A percentile compares a stretch with the other conserved stretches of the same genome.
These are phyloP conservation scores for Phytophthora pisi DNA, from an alignment of 352 stramenopile genomes.

Conservation along the genomic window DNA sequence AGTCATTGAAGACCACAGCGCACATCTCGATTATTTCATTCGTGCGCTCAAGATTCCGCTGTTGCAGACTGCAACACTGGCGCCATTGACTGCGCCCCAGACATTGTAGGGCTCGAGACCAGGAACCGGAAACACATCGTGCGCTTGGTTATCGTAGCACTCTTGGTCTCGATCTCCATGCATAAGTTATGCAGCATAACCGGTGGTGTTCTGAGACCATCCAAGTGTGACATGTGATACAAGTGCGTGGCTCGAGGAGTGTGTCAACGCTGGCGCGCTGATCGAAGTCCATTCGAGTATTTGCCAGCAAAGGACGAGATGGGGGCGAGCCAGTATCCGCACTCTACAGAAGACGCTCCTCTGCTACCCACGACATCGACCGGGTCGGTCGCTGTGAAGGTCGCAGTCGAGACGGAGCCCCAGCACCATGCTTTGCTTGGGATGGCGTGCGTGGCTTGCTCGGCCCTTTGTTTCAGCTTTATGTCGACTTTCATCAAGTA, in stretches of 20 bases:
- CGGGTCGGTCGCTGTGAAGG: neutral
- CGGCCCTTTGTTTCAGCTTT: constrained; percentile 71
- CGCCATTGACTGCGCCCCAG: neutral
- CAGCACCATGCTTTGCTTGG: constrained; percentile 56
- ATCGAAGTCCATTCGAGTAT: constrained; percentile 12
- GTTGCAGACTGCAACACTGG: neutral
- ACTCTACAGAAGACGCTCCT: constrained; percentile 19
- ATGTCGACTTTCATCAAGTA: constrained; percentile 81
- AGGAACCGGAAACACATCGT: neutral
- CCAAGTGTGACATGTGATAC: constrained; percentile 5
- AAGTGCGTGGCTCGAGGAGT: constrained; percentile 21
- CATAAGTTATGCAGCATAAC: too few species aligned
- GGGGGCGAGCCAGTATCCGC: neutral
- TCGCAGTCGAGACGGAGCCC: constrained; percentile 1
- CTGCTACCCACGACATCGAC: constrained; percentile 1
- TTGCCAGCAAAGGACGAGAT: constrained; percentile 5
- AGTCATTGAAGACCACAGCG: neutral
- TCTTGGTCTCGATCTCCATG: neutral
- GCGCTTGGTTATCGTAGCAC: neutral
- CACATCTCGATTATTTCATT: neutral
- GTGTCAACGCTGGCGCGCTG: neutral
- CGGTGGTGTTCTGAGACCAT: neutral
- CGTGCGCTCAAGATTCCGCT: neutral
- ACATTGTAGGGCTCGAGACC: neutral
- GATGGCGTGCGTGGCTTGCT: constrained; percentile 60